These are phyloP conservation scores for Umbelopsis ramanniana DNA, from an alignment of 192 early-diverging fungal species.

Conservation along the genomic window DNA sequence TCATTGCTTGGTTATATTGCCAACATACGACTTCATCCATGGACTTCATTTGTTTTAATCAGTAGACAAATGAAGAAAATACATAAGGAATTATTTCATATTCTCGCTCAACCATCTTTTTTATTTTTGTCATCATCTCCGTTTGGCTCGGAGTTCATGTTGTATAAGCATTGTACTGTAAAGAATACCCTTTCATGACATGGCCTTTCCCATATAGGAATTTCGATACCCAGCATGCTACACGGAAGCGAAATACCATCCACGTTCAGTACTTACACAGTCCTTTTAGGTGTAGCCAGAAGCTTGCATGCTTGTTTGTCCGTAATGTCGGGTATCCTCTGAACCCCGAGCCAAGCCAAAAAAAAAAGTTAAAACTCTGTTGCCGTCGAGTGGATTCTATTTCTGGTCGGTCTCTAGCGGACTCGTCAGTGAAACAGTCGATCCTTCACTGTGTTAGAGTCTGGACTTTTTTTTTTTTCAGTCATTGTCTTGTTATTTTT, in stretches of 20 bases:
- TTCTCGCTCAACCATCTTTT: background rate
- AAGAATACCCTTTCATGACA: too few species aligned
- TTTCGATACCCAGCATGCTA: too few species aligned
- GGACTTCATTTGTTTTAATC: too few species aligned
- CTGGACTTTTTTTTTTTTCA: slow-evolving; percentile 7
- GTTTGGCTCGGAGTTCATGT: background rate
- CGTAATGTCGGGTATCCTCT: background rate
- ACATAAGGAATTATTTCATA: too few species aligned
- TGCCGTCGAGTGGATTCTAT: background rate
- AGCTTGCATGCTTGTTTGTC: background rate
- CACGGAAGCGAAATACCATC: too few species aligned
- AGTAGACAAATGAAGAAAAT: too few species aligned
- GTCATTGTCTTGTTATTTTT: background rate
- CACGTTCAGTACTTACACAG: too few species aligned
- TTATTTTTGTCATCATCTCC: slow-evolving; percentile 3
- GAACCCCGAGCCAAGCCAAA: slow-evolving; percentile 12
- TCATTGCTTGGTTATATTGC: too few species aligned
- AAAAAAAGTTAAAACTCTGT: slow-evolving; percentile 4
- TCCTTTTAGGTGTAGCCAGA: too few species aligned
- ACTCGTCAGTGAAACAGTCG: slow-evolving; percentile 13
- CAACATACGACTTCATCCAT: too few species aligned
- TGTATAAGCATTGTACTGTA: too few species aligned
- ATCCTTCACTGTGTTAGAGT: slow-evolving; percentile 11
- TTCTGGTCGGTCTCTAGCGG: background rate
- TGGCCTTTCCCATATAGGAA: too few species aligned